phyloP scores from a whole-genome alignment of 345 rosid species.

The Luvunga scandens region DNA sequence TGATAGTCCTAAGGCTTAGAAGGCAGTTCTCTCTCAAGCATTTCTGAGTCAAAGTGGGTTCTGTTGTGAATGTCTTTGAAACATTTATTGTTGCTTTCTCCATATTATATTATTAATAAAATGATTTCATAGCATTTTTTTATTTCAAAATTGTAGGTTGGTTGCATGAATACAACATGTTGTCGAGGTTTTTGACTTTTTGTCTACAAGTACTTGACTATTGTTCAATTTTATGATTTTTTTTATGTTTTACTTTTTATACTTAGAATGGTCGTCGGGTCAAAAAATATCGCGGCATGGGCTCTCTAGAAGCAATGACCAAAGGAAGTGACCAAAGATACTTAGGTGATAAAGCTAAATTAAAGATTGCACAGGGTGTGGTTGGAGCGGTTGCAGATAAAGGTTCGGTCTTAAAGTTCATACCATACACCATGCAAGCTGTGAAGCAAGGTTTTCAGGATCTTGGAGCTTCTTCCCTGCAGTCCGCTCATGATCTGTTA shows the following conservation, averaged over 20 bases:
- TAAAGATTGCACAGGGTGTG: slow-evolving; percentile 99
- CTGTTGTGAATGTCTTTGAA: not conserved
- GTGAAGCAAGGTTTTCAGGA: slow-evolving; percentile 99
- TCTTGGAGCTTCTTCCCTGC: slow-evolving; percentile 79
- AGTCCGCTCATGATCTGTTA: slow-evolving; percentile 71
- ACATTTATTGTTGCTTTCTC: not conserved
- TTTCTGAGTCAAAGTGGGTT: not conserved
- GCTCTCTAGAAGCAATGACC: slow-evolving; percentile 96
- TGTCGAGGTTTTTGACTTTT: not conserved
- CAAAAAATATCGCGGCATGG: slow-evolving; percentile 95
- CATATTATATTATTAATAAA: not conserved
- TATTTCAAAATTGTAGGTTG: not conserved
- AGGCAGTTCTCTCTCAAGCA: not conserved
- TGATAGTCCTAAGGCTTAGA: not conserved
- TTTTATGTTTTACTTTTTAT: not conserved
- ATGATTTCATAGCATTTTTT: not conserved
- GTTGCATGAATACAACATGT: not conserved
- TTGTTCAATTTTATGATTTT: not conserved
- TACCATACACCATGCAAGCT: slow-evolving; percentile 95
- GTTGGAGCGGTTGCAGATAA: slow-evolving; percentile 94
- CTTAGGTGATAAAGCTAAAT: slow-evolving; percentile 73
- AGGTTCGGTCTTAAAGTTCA: slow-evolving; percentile 79
- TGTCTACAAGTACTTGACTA: not conserved
- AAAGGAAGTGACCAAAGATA: slow-evolving; percentile 95
- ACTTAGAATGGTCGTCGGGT: slow-evolving; percentile 56